Evolutionary conservation across 2,329 filamentous ascomycete genomes (phyloP), one percentile per base, ranked within the genome.

Genomic region (Alternaria alternata): DNA sequence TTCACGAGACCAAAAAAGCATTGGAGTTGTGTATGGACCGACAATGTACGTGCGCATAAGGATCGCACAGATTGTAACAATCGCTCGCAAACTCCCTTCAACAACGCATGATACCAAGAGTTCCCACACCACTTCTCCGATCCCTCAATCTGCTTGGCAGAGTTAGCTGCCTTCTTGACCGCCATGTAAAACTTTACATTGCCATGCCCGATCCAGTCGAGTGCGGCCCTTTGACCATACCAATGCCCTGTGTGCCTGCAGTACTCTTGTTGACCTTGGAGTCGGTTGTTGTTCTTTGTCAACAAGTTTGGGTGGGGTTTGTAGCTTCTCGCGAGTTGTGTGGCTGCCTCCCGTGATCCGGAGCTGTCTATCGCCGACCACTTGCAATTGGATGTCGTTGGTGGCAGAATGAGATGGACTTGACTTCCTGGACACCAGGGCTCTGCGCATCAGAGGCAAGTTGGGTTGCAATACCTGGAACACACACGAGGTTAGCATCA

Each of bases 391-490:
- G 48, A n/a, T 24, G 26, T 18, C 18, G 22, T 22, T 57, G 48
- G 34, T 57, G 55, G 20, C 32, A 38, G 34, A 47, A 52, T 7
- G 51, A 47, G n/a, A 52, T 22, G 18, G 34, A 54, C 11, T 39
- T 38, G 20, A 59, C 56, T 32, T 52, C 36, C 46, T 51, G 49
- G 12, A 62, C n/a, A 52, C 32, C 20, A 26, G 51, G 55, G 14
- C 52, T 57, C 44, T 53, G 54, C 12, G 58, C 51, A 51, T 54
- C 56, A 12, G 32, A 39, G 1, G 48, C 51, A 49, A 60, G 18
- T 30, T 51, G 41, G 16, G 36, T 42, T 46, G 42, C 48, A 34
- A 62, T 62, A 32, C 42, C 51, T 62, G 18, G 26, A 36, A n/a
- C 28, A 32, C 18, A 24, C 6, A 24, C 8, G 5, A 28, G 22